phyloP scores from a whole-genome alignment of 306 rosid species.

The Hylodesmum podocarpum region DNA sequence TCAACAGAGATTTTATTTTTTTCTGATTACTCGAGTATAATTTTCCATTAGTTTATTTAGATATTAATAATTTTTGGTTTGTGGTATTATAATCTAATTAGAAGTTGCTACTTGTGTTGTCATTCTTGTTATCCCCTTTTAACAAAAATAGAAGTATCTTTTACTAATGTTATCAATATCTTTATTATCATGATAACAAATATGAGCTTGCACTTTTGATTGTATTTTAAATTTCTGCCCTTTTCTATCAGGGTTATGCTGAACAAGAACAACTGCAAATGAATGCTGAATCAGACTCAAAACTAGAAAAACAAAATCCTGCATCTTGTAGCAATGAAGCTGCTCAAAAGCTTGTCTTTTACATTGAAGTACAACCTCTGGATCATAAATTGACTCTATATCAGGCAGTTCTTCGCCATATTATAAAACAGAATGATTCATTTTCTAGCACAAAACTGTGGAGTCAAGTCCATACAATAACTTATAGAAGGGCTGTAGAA shows the following conservation, averaged over 20 bases:
- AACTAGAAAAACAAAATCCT: slow-evolving; percentile 41
- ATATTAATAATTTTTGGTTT: not conserved
- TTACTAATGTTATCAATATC: not conserved
- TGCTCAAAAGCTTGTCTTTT: slow-evolving; percentile 63
- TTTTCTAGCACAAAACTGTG: slow-evolving; percentile 55
- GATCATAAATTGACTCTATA: slow-evolving; percentile 64
- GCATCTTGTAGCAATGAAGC: slow-evolving; percentile 50
- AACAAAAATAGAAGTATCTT: not conserved
- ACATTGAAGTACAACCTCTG: slow-evolving; percentile 70
- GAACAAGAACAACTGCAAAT: slow-evolving; percentile 48
- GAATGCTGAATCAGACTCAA: slow-evolving; percentile 45
- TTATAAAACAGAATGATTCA: slow-evolving; percentile 63
- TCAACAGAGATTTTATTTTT: not conserved
- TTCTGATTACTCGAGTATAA: not conserved
- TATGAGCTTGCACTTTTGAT: not conserved
- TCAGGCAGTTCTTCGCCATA: slow-evolving; percentile 78
- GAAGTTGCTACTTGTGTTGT: not conserved
- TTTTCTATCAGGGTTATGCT: slow-evolving; percentile 42
- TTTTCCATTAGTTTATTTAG: slow-evolving; percentile 16
- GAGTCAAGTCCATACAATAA: slow-evolving; percentile 71
- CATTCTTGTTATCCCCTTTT: not conserved
- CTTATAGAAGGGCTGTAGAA: slow-evolving; percentile 56
- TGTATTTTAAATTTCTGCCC: slow-evolving; percentile 17
- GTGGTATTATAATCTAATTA: not conserved
- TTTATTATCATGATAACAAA: slow-evolving; percentile 2